Conservation (phyloP, 345 rosid species). For the Lepidium sativum region DNA sequence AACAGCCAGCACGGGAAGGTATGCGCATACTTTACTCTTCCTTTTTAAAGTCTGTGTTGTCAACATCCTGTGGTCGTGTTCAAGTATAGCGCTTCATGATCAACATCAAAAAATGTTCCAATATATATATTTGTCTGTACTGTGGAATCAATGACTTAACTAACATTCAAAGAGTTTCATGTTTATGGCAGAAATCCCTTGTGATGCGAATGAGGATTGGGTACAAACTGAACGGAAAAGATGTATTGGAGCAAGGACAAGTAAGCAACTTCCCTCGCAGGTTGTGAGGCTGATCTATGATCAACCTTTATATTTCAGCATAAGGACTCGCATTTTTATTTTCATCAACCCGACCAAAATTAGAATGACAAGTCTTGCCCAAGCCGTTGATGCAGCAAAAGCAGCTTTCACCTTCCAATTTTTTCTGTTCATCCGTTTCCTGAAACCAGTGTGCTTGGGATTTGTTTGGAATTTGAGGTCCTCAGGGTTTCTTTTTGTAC, state of each 20-base stretch:
- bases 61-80: too few species aligned
- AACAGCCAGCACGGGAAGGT: slow-evolving; percentile 99
- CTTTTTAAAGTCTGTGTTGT: not conserved
- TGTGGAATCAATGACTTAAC: not conserved
- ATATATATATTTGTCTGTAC: not conserved
- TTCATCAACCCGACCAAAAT: not conserved
- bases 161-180: slow-evolving; percentile 3
- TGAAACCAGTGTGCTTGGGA: slow-evolving; percentile 5
- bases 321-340: slow-evolving; percentile 1
- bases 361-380: not conserved
- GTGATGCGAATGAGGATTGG: slow-evolving; percentile 90
- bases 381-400: slow-evolving; percentile 9
- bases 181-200: slow-evolving; percentile 69
- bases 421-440: slow-evolving; percentile 4
- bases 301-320: slow-evolving; percentile 1
- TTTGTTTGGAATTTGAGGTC: slow-evolving; percentile 22
- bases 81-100: not conserved
- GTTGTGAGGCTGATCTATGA: slow-evolving; percentile 46
- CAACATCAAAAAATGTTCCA: not conserved
- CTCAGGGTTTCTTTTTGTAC: slow-evolving; percentile 12
- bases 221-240: slow-evolving; percentile 71
- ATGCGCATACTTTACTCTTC: slow-evolving; percentile 10
- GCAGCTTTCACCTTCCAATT: slow-evolving; percentile 2
- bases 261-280: slow-evolving; percentile 76
- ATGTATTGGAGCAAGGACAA: slow-evolving; percentile 87